These are phyloP conservation scores for Aspergillus udagawae DNA, from an alignment of 2,329 filamentous ascomycete species.

Conservation along the genomic window DNA sequence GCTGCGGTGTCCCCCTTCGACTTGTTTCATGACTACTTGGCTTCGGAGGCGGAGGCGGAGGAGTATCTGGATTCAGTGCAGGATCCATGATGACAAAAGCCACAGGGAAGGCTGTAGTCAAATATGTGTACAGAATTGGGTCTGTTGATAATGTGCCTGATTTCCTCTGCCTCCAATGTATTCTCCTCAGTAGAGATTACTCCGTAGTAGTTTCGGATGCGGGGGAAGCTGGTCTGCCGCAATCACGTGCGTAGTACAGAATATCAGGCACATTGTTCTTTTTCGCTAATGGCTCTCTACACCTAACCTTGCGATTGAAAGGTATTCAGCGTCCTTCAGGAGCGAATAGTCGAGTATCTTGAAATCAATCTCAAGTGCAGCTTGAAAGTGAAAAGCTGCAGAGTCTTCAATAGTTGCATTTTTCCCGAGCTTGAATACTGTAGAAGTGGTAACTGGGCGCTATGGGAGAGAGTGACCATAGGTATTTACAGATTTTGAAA, in stretches of 20 bases:
- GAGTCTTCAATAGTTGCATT: no score
- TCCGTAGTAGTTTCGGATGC: neutral
- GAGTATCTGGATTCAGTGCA: conserved; percentile 49
- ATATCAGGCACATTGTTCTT: neutral
- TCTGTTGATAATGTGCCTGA: neutral
- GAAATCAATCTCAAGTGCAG: neutral
- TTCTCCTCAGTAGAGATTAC: neutral
- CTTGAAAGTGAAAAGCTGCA: neutral
- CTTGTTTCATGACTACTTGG: conserved; percentile 65
- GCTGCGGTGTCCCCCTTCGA: conserved; percentile 61
- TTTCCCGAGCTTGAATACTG: no score
- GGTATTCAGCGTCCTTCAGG: neutral
- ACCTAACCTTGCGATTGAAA: neutral
- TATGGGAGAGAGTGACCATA: neutral
- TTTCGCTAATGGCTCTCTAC: neutral
- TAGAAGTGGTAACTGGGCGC: no score
- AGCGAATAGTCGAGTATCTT: neutral
- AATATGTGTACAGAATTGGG: neutral
- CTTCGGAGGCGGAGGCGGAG: conserved; percentile 69
- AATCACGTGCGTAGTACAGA: neutral
- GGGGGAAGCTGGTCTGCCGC: neutral
- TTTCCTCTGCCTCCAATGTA: neutral
- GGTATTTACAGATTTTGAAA: neutral
- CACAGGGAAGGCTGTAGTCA: conserved; percentile 5
- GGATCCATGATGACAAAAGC: conserved; percentile 19